A percentile compares a stretch with the other conserved stretches of the same genome.
Evolutionary conservation across 331 rosid species (phyloP).

Genomic region (Quercus phellos): DNA sequence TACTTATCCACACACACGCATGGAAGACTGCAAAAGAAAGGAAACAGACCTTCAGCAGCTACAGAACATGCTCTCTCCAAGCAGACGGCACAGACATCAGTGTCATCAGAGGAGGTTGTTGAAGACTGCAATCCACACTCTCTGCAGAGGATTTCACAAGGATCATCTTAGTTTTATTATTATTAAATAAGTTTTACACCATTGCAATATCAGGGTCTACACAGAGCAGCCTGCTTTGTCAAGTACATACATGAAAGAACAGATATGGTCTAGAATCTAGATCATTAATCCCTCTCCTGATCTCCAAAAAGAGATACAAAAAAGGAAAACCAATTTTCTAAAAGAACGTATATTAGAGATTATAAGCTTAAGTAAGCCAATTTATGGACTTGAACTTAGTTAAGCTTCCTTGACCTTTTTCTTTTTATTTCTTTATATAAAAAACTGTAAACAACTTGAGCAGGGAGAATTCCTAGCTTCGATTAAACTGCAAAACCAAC

Average conservation of each 20-base stretch:
- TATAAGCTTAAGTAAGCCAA: neutral
- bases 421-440: neutral
- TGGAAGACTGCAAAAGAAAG: conserved; percentile 1
- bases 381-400: neutral
- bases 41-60: conserved; percentile 69
- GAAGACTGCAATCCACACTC: conserved; percentile 66
- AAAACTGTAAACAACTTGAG: neutral
- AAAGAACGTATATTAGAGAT: neutral
- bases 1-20: neutral
- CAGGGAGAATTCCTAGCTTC: neutral
- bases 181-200: neutral
- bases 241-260: neutral
- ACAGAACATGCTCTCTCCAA: conserved; percentile 78
- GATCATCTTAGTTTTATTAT: conserved; percentile 21
- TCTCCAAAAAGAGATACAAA: neutral
- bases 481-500: neutral
- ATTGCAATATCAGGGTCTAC: neutral
- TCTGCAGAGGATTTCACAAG: conserved; percentile 45
- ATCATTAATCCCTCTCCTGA: too few relatives aligned
- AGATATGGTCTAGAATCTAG: neutral
- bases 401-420: neutral
- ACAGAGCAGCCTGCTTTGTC: neutral
- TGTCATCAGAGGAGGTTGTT: conserved; percentile 48
- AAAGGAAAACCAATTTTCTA: neutral
- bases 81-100: conserved; percentile 80